phyloP scores from a whole-genome alignment of 257 asterid species.

The Solanum bulbocastanum region DNA sequence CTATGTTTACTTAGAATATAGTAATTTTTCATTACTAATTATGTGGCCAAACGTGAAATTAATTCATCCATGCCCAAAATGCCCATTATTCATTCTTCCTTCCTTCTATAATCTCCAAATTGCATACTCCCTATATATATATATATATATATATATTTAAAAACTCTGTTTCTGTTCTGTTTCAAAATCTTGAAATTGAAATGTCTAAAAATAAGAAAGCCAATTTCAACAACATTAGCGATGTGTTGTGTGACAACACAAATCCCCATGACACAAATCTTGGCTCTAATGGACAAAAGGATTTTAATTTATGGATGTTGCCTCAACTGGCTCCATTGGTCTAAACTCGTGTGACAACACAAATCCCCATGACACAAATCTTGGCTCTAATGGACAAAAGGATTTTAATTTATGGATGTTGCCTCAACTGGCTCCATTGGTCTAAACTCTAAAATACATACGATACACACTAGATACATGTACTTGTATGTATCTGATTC shows the following conservation, averaged over 20 bases:
- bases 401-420: conserved; percentile 45
- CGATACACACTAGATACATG: too few relatives aligned
- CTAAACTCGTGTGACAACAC: too few relatives aligned
- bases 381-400: conserved; percentile 37
- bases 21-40: too few relatives aligned
- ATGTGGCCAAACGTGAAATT: too few relatives aligned
- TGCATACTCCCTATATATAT: conserved; percentile 3
- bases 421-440: conserved; percentile 50
- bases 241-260: conserved; percentile 11
- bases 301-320: too few relatives aligned
- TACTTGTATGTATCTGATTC: too few relatives aligned
- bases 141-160: background rate
- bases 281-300: too few relatives aligned
- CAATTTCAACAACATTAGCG: conserved; percentile 34
- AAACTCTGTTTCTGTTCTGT: background rate
- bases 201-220: conserved; percentile 27
- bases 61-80: too few relatives aligned
- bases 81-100: too few relatives aligned
- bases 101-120: conserved; percentile 11
- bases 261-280: too few relatives aligned
- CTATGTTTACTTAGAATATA: too few relatives aligned
- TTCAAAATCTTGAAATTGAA: conserved; percentile 38
- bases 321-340: too few relatives aligned
- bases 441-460: background rate
- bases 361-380: conserved; percentile 15